A percentile compares a stretch with the other conserved stretches of the same genome.
phyloP scores from a whole-genome alignment of 1,139 yeast genomes.

The Lodderomyces margitis region DNA sequence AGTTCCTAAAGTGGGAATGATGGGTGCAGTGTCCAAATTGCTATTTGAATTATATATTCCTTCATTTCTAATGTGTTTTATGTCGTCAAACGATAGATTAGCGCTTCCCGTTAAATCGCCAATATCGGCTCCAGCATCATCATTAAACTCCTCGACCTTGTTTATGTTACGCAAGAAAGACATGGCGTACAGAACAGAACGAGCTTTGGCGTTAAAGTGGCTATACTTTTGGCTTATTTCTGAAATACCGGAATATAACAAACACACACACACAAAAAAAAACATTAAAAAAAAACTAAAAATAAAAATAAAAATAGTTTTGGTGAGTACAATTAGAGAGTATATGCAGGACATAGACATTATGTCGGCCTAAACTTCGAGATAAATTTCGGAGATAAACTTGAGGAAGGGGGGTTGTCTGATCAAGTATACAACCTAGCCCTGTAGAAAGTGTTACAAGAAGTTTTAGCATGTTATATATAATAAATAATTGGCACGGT shows the following conservation, averaged over 20 bases:
- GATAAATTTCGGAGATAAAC: too few species aligned
- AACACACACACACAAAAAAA: neutral
- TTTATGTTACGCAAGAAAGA: constrained; percentile 22
- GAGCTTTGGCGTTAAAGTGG: neutral
- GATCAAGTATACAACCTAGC: too few species aligned
- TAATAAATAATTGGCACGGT: too few species aligned
- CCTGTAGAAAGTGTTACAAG: too few species aligned
- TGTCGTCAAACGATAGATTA: constrained; percentile 59
- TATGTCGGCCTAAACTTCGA: neutral
- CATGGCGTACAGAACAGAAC: neutral
- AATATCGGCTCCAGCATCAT: constrained; percentile 51
- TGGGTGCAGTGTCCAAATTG: constrained; percentile 61
- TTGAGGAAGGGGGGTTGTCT: too few species aligned
- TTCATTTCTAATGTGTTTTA: constrained; percentile 59
- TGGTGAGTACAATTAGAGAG: neutral
- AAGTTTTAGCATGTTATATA: too few species aligned
- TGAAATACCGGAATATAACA: neutral
- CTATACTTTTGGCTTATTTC: neutral
- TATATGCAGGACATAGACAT: neutral
- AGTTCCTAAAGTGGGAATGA: constrained; percentile 61
- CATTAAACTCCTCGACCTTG: constrained; percentile 37
- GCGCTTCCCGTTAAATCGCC: constrained; percentile 38
- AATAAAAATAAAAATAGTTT: neutral
- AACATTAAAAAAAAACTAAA: too few species aligned
- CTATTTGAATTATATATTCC: constrained; percentile 54